Conservation (phyloP, 2,329 filamentous ascomycete genomes). For the Aspergillus melleus region DNA sequence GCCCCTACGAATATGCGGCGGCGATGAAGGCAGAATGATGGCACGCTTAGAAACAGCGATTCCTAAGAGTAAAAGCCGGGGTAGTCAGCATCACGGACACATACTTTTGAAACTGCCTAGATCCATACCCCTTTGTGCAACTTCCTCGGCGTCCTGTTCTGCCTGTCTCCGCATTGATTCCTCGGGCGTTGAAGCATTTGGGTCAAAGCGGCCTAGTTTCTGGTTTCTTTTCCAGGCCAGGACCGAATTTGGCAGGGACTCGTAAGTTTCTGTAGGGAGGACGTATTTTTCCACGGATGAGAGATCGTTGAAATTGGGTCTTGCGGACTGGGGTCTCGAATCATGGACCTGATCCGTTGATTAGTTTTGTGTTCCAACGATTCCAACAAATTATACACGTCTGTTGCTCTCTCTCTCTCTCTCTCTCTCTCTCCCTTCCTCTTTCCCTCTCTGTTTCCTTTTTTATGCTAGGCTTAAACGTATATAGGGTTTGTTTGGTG, state of each 20-base stretch:
- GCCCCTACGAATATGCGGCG: conserved; percentile 45
- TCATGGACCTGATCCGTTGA: conserved; percentile 65
- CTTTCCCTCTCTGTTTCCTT: too few species aligned
- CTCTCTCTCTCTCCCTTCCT: not conserved
- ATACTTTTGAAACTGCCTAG: not conserved
- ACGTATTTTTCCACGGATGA: conserved; percentile 84
- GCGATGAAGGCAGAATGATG: conserved; percentile 43
- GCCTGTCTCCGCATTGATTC: conserved; percentile 69
- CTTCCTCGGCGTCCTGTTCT: conserved; percentile 58
- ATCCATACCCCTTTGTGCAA: conserved; percentile 63
- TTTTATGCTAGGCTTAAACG: too few species aligned
- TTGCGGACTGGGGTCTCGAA: conserved; percentile 71
- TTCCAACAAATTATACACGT: not conserved
- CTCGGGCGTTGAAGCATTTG: conserved; percentile 72
- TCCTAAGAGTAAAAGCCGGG: conserved; percentile 25
- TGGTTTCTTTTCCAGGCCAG: conserved; percentile 94
- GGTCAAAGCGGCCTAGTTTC: conserved; percentile 95
- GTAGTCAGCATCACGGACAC: not conserved
- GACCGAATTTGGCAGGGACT: conserved; percentile 81
- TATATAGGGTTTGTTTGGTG: too few species aligned
- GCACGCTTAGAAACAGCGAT: conserved; percentile 47
- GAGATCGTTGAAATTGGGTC: conserved; percentile 78
- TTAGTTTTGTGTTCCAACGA: not conserved
- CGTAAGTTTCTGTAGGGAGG: conserved; percentile 84
- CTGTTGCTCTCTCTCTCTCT: not conserved